phyloP scores from a whole-genome alignment of 371 early-diverging fungal genomes.

The Rhizopus microsporus region DNA sequence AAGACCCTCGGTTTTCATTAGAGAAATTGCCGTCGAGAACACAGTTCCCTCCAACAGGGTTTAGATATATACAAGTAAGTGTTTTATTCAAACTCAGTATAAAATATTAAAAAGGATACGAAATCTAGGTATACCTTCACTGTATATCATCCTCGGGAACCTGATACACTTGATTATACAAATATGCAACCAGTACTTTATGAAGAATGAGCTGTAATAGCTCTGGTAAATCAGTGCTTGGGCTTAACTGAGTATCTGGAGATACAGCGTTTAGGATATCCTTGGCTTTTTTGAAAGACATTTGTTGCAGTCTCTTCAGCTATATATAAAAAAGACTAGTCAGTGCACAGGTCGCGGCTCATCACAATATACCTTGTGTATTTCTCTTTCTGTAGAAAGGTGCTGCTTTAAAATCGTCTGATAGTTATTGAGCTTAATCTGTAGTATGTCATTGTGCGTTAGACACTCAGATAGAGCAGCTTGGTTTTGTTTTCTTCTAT shows the following conservation, averaged over 20 bases:
- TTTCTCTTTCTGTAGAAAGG: conserved; percentile 6
- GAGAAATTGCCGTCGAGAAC: too few relatives aligned
- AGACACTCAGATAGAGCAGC: conserved; percentile 7
- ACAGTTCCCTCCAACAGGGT: too few relatives aligned
- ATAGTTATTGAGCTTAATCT: not conserved
- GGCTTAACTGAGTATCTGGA: not conserved
- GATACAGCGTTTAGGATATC: conserved; percentile 7
- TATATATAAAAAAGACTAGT: not conserved
- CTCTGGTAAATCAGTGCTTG: not conserved
- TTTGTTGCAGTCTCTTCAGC: conserved; percentile 9
- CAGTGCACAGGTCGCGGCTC: too few relatives aligned
- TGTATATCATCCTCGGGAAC: too few relatives aligned
- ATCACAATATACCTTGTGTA: not conserved
- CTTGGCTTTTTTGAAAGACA: conserved; percentile 8
- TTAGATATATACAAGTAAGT: too few relatives aligned
- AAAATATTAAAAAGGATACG: too few relatives aligned
- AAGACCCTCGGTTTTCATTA: too few relatives aligned
- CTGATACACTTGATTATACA: too few relatives aligned
- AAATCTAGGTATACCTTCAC: too few relatives aligned
- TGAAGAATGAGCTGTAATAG: not conserved
- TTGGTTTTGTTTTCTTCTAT: conserved; percentile 28
- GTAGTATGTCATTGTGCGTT: conserved; percentile 1
- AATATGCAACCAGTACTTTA: not conserved
- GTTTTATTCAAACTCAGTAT: too few relatives aligned
- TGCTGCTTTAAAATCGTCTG: conserved; percentile 7